phyloP scores from a whole-genome alignment of 73 alveolate genomes.

The Diophrys appendiculata region DNA sequence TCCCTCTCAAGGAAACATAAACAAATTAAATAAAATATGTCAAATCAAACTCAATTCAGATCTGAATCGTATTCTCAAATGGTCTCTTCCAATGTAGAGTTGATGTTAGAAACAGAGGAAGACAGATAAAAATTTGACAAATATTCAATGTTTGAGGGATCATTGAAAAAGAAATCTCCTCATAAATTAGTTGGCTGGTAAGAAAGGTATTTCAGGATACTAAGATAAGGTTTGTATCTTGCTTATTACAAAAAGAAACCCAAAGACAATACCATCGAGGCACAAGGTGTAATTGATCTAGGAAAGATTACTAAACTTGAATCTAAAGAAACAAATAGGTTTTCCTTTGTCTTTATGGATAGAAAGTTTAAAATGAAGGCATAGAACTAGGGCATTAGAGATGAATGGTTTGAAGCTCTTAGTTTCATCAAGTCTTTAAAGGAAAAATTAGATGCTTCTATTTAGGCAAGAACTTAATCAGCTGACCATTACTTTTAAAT shows the following conservation, averaged over 20 bases:
- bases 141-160: conserved; percentile 46
- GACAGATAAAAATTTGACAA: neutral
- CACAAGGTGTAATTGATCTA: conserved; percentile 73
- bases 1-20: too few relatives aligned
- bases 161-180: conserved; percentile 70
- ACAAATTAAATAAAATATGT: too few relatives aligned
- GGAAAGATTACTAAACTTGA: conserved; percentile 24
- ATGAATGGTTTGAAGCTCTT: conserved; percentile 64
- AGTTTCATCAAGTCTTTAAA: conserved; percentile 32
- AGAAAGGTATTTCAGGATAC: conserved; percentile 65
- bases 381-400: conserved; percentile 52
- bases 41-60: too few relatives aligned
- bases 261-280: conserved; percentile 53
- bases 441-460: conserved; percentile 32
- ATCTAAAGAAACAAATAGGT: conserved; percentile 40
- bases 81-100: too few relatives aligned
- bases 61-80: too few relatives aligned
- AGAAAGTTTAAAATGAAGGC: conserved; percentile 66
- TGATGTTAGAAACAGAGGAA: too few relatives aligned
- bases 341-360: conserved; percentile 17
- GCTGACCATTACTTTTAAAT: conserved; percentile 43
- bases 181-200: conserved; percentile 60
- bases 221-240: conserved; percentile 37
- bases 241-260: conserved; percentile 42
- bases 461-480: conserved; percentile 20